These are phyloP conservation scores for Solanum appendiculatum DNA, from an alignment of 257 asterid species.

Conservation along the genomic window DNA sequence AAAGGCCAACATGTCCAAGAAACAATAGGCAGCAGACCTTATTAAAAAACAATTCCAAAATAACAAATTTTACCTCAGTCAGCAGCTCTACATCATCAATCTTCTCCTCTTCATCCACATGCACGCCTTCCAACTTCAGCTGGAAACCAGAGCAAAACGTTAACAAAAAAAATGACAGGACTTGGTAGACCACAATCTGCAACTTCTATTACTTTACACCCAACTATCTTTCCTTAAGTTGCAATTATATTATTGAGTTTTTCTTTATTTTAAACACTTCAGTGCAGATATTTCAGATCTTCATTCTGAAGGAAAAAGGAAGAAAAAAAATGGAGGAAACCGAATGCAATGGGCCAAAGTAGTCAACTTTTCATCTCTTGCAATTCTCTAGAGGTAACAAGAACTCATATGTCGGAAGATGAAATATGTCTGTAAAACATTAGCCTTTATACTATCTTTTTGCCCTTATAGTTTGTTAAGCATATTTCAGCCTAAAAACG, in stretches of 20 bases:
- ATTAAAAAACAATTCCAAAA: neutral
- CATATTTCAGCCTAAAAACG: neutral
- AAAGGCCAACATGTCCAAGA: neutral
- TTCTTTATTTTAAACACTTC: neutral
- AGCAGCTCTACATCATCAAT: slow-evolving; percentile 69
- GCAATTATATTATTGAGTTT: neutral
- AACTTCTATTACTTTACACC: neutral
- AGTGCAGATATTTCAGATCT: neutral
- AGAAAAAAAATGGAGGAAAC: neutral
- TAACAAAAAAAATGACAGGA: neutral
- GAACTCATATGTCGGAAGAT: neutral
- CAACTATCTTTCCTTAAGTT: neutral
- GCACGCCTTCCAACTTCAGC: slow-evolving; percentile 68
- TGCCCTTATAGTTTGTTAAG: neutral
- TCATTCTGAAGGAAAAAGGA: neutral
- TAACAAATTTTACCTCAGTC: slow-evolving; percentile 51
- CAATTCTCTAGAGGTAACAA: neutral
- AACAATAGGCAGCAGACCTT: neutral
- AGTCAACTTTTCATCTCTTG: neutral
- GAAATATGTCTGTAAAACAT: neutral
- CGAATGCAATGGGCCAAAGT: neutral
- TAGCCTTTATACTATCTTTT: neutral
- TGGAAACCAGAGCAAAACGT: slow-evolving; percentile 7
- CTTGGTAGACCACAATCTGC: neutral
- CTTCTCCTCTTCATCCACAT: slow-evolving; percentile 76